phyloP scores from a whole-genome alignment of 345 rosid species.

The Citropsis articulata region DNA sequence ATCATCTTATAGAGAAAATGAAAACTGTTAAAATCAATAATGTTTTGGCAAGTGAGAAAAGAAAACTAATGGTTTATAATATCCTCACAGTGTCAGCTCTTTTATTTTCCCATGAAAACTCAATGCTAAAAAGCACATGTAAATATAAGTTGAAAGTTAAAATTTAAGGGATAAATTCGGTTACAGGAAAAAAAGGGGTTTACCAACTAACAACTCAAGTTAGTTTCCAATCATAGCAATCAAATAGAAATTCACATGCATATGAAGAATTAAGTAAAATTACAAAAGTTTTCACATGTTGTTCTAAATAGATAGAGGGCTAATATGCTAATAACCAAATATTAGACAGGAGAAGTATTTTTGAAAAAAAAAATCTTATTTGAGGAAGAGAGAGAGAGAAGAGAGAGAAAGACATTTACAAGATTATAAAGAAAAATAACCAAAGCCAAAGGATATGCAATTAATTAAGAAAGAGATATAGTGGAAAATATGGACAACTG shows the following conservation, averaged over 20 bases:
- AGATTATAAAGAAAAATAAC: not conserved
- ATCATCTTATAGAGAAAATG: no score
- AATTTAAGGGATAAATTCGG: not conserved
- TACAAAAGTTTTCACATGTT: no score
- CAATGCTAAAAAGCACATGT: not conserved
- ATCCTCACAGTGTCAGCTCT: not conserved
- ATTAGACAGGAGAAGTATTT: not conserved
- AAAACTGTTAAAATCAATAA: not conserved
- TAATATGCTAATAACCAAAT: not conserved
- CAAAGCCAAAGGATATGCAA: not conserved
- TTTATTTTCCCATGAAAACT: not conserved
- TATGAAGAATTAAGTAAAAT: not conserved
- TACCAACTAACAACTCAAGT: not conserved
- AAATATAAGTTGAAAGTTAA: no score
- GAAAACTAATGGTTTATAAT: not conserved
- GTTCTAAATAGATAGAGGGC: not conserved
- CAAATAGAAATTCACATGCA: no score
- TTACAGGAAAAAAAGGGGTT: not conserved
- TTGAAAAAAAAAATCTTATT: not conserved
- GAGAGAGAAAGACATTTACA: not conserved
- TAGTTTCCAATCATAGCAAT: no score
- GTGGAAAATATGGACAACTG: not conserved
- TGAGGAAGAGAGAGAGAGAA: not conserved
- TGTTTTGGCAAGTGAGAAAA: not conserved
- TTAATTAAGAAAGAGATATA: not conserved